phyloP scores from a whole-genome alignment of 1,284 basidiomycete genomes.

The Fistulinella cinereoalba region DNA sequence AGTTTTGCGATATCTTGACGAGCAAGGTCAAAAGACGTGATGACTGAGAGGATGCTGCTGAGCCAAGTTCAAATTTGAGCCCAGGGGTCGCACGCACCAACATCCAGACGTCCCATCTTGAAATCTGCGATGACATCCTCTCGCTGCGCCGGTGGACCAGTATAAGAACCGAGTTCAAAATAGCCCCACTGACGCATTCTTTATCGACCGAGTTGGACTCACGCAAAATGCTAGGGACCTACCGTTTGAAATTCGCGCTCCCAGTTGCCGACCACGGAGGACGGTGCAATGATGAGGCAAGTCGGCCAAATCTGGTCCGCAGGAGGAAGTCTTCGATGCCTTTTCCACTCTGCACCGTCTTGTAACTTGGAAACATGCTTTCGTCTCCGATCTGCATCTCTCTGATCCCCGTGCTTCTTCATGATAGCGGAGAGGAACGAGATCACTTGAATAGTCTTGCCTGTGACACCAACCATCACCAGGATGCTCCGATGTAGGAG shows the following conservation, averaged over 20 bases:
- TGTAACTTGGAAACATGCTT: constrained; percentile 62
- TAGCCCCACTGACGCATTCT: constrained; percentile 63
- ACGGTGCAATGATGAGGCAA: constrained; percentile 77
- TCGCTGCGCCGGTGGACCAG: constrained; percentile 48
- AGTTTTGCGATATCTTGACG: constrained; percentile 64
- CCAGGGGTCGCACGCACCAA: constrained; percentile 47
- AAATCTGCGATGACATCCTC: constrained; percentile 62
- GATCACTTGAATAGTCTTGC: constrained; percentile 89
- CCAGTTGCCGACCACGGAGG: constrained; percentile 80
- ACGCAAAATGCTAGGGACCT: constrained; percentile 21
- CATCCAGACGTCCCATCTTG: constrained; percentile 69
- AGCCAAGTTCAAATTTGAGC: background rate
- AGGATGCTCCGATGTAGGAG: background rate
- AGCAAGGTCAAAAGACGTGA: constrained; percentile 71
- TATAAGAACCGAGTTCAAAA: constrained; percentile 74
- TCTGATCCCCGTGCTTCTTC: constrained; percentile 64
- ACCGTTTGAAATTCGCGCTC: constrained; percentile 73
- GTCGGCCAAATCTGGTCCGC: constrained; percentile 76
- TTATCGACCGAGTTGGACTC: background rate
- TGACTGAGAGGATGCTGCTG: constrained; percentile 41
- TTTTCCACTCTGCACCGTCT: constrained; percentile 55
- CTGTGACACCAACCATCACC: constrained; percentile 27
- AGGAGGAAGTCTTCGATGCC: constrained; percentile 51
- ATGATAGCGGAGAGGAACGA: constrained; percentile 84
- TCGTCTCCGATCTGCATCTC: constrained; percentile 60